These are phyloP conservation scores for Diaporthe longicolla DNA, from an alignment of 2,329 filamentous ascomycete species.

Conservation along the genomic window DNA sequence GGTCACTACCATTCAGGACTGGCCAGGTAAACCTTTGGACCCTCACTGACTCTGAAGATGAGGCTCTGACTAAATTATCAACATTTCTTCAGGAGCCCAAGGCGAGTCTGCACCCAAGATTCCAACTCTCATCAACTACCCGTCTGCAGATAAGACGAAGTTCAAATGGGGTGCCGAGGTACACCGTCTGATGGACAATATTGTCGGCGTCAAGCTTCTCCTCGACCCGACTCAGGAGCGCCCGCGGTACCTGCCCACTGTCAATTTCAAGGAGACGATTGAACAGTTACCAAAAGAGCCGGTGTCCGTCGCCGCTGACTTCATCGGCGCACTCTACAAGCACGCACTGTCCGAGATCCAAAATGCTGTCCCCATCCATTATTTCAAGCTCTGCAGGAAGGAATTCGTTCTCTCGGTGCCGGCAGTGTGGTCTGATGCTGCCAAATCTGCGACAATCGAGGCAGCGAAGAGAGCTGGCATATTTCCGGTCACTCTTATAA, in stretches of 20 bases:
- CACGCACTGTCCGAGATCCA: not conserved
- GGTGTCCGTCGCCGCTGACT: not conserved
- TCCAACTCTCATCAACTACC: not conserved
- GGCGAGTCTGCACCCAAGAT: not conserved
- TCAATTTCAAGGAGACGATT: not conserved
- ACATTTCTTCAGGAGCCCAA: not conserved
- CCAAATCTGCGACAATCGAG: not conserved
- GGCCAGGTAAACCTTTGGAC: not conserved
- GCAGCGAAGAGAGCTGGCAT: not conserved
- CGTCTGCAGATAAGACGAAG: not conserved
- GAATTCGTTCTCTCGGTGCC: slow-evolving; percentile 10
- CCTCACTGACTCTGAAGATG: not conserved
- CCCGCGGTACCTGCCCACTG: not conserved
- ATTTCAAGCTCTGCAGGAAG: not conserved
- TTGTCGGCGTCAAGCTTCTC: slow-evolving; percentile 2
- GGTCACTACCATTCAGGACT: not conserved
- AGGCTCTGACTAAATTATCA: not conserved
- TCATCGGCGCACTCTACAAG: not conserved
- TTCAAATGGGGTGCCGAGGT: slow-evolving; percentile 1
- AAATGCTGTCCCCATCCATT: not conserved
- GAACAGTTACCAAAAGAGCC: not conserved
- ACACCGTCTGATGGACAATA: not conserved
- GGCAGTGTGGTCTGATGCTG: not conserved
- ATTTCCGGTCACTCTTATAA: not conserved
- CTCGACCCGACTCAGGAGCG: not conserved